phyloP scores from a whole-genome alignment of 2,329 filamentous ascomycete species.

The Colletotrichum gloeosporioides region DNA sequence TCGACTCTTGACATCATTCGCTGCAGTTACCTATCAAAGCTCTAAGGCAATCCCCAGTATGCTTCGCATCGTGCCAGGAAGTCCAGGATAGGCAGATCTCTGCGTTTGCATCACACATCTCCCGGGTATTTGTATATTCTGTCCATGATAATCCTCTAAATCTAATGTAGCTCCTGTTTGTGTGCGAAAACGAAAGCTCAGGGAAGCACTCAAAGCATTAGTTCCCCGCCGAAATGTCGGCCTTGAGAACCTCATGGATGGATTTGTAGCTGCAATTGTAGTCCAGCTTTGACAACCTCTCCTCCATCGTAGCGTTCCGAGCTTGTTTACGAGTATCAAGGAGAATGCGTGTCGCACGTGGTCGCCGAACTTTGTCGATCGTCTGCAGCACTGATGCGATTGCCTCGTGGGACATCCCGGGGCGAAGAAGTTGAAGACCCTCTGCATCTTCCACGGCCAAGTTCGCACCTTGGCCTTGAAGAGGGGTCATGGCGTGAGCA shows the following conservation, averaged over 20 bases:
- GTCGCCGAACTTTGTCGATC: neutral
- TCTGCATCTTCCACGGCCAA: conserved; percentile 47
- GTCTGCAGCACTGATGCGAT: neutral
- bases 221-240: neutral
- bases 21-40: too few relatives aligned
- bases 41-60: too few relatives aligned
- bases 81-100: too few relatives aligned
- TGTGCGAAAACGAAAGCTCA: neutral
- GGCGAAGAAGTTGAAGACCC: conserved; percentile 27
- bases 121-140: too few relatives aligned
- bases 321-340: neutral
- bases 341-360: neutral
- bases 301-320: neutral
- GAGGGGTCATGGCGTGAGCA: conserved; percentile 36
- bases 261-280: neutral
- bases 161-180: neutral
- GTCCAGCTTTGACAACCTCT: neutral
- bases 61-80: too few relatives aligned
- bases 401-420: conserved; percentile 5
- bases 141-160: neutral
- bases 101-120: too few relatives aligned
- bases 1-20: too few relatives aligned
- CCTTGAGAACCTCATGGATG: neutral
- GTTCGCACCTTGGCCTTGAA: conserved; percentile 45
- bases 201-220: neutral